phyloP scores from a whole-genome alignment of 1,139 yeast genomes.

The Debaryomyces udenii region DNA sequence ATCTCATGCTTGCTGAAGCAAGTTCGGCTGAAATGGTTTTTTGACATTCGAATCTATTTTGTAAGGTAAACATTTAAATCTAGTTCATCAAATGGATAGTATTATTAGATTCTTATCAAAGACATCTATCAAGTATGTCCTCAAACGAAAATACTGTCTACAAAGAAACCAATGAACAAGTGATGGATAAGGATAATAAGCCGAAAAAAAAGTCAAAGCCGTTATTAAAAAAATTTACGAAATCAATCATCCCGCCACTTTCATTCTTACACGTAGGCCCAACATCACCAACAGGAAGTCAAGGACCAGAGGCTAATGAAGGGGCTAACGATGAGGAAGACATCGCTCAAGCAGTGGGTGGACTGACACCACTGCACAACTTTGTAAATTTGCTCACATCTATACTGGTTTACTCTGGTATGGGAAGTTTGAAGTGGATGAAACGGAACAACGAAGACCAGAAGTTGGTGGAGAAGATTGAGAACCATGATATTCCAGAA shows the following conservation, averaged over 20 bases:
- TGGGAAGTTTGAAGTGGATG: conserved; percentile 20
- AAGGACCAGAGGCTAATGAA: conserved; percentile 1
- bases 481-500: conserved; percentile 21
- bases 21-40: no score
- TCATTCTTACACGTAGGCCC: conserved; percentile 11
- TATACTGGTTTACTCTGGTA: conserved; percentile 56
- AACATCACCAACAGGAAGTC: not conserved
- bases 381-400: conserved; percentile 54
- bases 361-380: conserved; percentile 21
- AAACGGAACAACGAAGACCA: not conserved
- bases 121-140: conserved; percentile 1
- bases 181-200: not conserved
- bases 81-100: no score
- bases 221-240: conserved; percentile 16
- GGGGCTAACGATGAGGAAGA: conserved; percentile 23
- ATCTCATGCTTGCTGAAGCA: no score
- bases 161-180: no score
- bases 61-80: no score
- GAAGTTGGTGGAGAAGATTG: conserved; percentile 8
- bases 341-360: conserved; percentile 24
- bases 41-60: no score
- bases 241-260: conserved; percentile 20
- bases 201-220: no score
- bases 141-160: not conserved
- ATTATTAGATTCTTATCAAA: no score